Conservation (phyloP, 768 basidiomycete species). For the Amanita thiersii region DNA sequence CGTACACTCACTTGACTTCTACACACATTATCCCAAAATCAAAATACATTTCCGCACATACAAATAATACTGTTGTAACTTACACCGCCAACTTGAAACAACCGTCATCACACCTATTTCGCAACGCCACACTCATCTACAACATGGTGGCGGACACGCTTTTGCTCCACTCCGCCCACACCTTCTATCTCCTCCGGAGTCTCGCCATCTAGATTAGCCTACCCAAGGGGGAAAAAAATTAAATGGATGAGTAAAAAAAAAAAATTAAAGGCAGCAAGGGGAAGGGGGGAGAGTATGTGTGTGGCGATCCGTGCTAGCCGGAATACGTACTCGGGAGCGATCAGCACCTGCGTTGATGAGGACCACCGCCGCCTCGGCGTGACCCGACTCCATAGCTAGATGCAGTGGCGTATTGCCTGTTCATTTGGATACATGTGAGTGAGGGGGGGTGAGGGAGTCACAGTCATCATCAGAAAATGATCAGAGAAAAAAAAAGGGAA, state of each 20-base stretch:
- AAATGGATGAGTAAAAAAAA: no score
- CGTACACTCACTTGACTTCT: no score
- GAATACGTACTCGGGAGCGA: conserved; percentile 64
- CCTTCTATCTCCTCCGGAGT: conserved; percentile 87
- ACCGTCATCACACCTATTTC: no score
- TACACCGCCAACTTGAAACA: no score
- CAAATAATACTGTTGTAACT: no score
- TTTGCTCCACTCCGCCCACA: conserved; percentile 87
- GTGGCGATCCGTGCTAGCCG: conserved; percentile 4
- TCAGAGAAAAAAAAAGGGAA: conserved; percentile 10
- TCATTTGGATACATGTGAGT: conserved; percentile 1
- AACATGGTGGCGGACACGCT: conserved; percentile 68
- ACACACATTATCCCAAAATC: no score
- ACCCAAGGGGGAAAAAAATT: no score
- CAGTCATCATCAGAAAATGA: conserved; percentile 12
- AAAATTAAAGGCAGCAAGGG: no score
- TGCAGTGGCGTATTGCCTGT: conserved; percentile 93
- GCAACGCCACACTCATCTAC: conserved; percentile 70
- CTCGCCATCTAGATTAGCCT: conserved; percentile 81
- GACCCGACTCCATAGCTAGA: conserved; percentile 94
- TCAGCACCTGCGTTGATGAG: conserved; percentile 96
- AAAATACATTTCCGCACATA: no score
- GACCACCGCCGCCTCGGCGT: conserved; percentile 83
- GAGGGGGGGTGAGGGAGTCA: conserved; percentile 6
- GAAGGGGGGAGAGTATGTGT: neutral